Conservation (phyloP, 2,329 filamentous ascomycete species). For the Fusarium praegraminearum region DNA sequence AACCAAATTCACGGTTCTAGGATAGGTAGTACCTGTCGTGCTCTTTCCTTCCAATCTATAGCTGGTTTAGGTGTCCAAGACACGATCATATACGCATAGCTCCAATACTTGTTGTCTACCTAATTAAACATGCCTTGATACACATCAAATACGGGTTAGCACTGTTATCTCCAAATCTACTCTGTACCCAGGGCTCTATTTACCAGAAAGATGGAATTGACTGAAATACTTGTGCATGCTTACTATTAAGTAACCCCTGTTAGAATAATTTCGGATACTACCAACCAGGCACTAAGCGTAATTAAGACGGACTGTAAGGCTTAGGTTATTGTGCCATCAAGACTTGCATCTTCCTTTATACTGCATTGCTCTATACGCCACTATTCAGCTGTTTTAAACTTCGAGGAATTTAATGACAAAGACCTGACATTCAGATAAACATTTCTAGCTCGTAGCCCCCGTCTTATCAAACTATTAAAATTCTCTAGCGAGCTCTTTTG, state of each 20-base stretch:
- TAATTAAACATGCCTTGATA: too few relatives aligned
- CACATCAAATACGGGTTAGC: too few relatives aligned
- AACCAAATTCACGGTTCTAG: not conserved
- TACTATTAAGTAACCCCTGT: not conserved
- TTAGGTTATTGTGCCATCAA: not conserved
- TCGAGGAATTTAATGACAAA: accelerated
- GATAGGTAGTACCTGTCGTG: not conserved
- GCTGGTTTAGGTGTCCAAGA: not conserved
- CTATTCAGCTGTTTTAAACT: not conserved
- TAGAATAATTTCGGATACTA: not conserved
- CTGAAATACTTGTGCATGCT: not conserved
- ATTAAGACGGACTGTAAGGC: not conserved
- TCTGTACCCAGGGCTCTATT: too few relatives aligned
- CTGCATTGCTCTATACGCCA: not conserved
- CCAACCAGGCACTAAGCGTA: accelerated
- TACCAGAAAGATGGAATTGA: not conserved
- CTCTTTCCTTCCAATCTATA: not conserved
- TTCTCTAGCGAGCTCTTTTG: too few relatives aligned
- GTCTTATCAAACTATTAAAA: too few relatives aligned
- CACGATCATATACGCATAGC: accelerated
- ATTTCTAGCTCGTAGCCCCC: not conserved
- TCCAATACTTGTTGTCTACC: not conserved
- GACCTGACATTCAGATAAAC: not conserved
- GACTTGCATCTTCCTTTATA: not conserved
- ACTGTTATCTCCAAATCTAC: too few relatives aligned